These are phyloP conservation scores for Hirsutella rhossiliensis DNA, from an alignment of 2,329 filamentous ascomycete genomes.

Conservation along the genomic window DNA sequence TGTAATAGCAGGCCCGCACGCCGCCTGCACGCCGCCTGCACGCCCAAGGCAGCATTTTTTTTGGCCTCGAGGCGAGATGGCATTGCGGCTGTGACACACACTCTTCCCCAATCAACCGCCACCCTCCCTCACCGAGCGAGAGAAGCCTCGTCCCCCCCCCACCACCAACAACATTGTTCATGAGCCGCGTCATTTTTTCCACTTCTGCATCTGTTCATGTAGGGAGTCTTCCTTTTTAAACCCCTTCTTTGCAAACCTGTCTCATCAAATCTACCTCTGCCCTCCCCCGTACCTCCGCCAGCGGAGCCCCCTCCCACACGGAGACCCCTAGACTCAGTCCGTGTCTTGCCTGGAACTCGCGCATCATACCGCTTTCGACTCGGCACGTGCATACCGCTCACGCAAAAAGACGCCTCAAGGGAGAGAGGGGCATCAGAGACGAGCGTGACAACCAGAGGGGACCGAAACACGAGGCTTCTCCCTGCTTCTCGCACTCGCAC, in stretches of 20 bases:
- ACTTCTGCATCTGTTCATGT: not conserved
- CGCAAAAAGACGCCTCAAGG: not conserved
- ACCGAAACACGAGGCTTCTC: not conserved
- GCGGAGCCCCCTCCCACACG: not conserved
- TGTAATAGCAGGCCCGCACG: not conserved
- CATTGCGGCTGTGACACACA: not conserved
- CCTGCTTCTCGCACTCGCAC: not conserved
- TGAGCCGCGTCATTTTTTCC: not conserved
- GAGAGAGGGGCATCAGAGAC: not conserved
- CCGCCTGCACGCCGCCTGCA: not conserved
- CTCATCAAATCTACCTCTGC: not conserved
- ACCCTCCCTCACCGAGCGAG: not conserved
- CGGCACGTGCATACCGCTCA: not conserved
- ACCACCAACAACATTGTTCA: not conserved
- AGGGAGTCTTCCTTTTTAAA: too few relatives aligned
- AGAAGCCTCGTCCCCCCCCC: not conserved
- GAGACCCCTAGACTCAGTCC: not conserved
- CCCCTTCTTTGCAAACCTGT: too few relatives aligned
- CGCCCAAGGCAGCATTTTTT: not conserved
- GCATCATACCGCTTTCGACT: not conserved
- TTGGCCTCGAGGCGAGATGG: not conserved
- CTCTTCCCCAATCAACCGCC: not conserved
- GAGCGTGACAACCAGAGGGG: not conserved
- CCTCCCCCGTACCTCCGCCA: not conserved
- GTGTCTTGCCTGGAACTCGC: not conserved